Percentiles rank a stretch among this genome's conserved stretches.
Conservation (phyloP, 768 basidiomycete species). For the Clavulina sp. region DNA sequence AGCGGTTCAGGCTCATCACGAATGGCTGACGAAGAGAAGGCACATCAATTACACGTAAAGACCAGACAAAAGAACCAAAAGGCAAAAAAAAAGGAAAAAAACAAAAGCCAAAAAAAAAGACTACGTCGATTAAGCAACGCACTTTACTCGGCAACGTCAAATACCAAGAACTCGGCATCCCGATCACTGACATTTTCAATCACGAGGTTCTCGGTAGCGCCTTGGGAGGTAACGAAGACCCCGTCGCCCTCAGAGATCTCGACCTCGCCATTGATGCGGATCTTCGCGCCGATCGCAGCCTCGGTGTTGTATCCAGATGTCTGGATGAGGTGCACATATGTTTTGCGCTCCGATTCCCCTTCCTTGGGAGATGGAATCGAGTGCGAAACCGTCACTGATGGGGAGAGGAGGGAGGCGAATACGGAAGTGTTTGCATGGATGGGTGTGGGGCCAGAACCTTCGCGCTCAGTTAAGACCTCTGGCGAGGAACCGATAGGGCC, state of each 20-base stretch:
- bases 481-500: slow-evolving; percentile 41
- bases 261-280: slow-evolving; percentile 5
- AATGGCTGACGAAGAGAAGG: too few species aligned
- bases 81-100: too few species aligned
- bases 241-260: slow-evolving; percentile 7
- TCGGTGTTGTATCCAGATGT: slow-evolving; percentile 60
- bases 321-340: slow-evolving; percentile 77
- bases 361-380: slow-evolving; percentile 22
- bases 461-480: slow-evolving; percentile 43
- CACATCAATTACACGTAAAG: too few species aligned
- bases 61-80: too few species aligned
- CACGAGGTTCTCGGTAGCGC: slow-evolving; percentile 4
- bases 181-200: slow-evolving; percentile 6
- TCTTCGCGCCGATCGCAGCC: slow-evolving; percentile 27
- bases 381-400: slow-evolving; percentile 35
- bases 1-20: too few species aligned
- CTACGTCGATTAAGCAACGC: too few species aligned
- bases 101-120: too few species aligned
- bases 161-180: slow-evolving; percentile 5
- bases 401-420: slow-evolving; percentile 54
- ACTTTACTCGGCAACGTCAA: too few species aligned
- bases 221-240: slow-evolving; percentile 3
- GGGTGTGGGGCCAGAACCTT: slow-evolving; percentile 65
- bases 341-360: slow-evolving; percentile 28
- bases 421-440: slow-evolving; percentile 51